phyloP scores from a whole-genome alignment of 1,284 basidiomycete genomes.

The Ceratobasidium sp. region DNA sequence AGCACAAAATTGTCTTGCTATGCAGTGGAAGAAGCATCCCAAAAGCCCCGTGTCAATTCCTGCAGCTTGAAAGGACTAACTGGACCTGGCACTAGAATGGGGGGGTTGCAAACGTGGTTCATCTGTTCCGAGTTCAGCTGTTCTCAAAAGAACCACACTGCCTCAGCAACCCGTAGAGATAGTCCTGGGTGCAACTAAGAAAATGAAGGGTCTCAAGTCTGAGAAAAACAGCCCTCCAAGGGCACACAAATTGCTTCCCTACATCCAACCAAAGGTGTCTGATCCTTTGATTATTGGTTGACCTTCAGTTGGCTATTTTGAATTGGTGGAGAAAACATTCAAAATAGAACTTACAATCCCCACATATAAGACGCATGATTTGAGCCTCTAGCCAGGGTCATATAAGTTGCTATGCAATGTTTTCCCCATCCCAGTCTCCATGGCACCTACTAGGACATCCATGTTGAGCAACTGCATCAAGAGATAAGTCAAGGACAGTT shows the following conservation, averaged over 20 bases:
- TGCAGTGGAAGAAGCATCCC: not conserved
- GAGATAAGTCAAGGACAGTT: not conserved
- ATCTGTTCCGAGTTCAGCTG: not conserved
- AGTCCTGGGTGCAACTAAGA: not conserved
- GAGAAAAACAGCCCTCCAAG: not conserved
- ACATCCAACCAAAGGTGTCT: not conserved
- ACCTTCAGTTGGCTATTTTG: not conserved
- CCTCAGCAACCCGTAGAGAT: not conserved
- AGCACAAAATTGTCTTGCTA: not conserved
- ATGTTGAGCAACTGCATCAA: not conserved
- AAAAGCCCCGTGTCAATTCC: not conserved
- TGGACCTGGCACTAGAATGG: not conserved
- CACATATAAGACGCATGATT: constrained; percentile 1
- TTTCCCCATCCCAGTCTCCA: not conserved
- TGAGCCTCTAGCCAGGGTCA: not conserved
- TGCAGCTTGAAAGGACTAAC: not conserved
- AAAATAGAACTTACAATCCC: constrained; percentile 2
- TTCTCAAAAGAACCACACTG: not conserved
- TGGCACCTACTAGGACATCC: not conserved
- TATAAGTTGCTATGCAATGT: constrained; percentile 11
- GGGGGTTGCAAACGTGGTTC: not conserved
- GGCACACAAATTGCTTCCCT: not conserved
- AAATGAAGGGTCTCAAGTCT: not conserved
- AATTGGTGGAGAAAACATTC: not conserved
- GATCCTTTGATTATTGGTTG: not conserved